Evolutionary conservation across 108 stramenopile genomes (phyloP), one percentile per base, ranked within the genome.

Genomic region (Poteriospumella lacustris): DNA sequence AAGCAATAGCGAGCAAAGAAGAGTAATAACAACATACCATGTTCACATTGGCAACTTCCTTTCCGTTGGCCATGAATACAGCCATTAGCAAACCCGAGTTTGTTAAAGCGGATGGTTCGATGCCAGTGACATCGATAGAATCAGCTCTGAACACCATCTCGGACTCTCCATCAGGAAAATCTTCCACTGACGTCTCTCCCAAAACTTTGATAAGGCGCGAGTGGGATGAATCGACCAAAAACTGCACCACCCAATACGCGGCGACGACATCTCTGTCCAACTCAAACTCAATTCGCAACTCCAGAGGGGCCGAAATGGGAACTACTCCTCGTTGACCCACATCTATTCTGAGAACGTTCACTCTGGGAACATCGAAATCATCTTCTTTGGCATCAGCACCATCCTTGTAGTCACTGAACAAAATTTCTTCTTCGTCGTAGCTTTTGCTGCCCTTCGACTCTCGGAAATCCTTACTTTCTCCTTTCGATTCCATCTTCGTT

Each of bases 71-170:
- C 12, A 52, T 38, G 5, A 73, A 42, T 26, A 28, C 36, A 3
- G 70, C 70, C 70, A 73, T 73, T 24, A 73, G 41, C 31, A 73
- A 56, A 3, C 70, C 70, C 15, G 70, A 5, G 41, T 73, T 73
- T 42, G 70, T 73, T 19, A 73, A 24, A 9, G 70, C 31, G 70
- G 44, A 52, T 3, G 70, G 70, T 38, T 24, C n/a, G 42, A 73
- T 73, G 38, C 70, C 70, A 3, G 9, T 19, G 5, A 73, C 70
- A 56, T 73, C 70, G 3, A 73, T 38, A 3, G 5, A 12, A 38
- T 36, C 40, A 44, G 36, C 41, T 5, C 36, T 38, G 70, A 73
- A 73, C 3, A 33, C 12, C 70, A 73, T 73, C 31, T 73, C 70
- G 15, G 12, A 34, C 31, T 73, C 70, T 26, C 70, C 70, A 5